Conservation (phyloP, 352 stramenopile species). For the Phytophthora rubi region DNA sequence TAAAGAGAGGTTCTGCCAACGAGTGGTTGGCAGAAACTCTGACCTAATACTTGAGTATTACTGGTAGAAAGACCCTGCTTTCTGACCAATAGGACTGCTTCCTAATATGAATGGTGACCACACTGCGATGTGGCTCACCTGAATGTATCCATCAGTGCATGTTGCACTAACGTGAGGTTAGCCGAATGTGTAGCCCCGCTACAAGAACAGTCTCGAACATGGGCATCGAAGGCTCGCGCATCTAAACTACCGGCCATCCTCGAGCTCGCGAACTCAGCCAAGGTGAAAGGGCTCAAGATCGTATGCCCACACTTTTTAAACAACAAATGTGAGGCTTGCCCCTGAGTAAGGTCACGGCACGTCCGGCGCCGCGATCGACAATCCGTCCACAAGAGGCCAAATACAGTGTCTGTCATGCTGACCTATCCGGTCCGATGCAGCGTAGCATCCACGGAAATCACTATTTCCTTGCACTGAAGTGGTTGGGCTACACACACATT, state of each 20-base stretch:
- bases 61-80: too few species aligned
- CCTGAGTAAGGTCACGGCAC: not conserved
- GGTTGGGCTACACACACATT: slow-evolving; percentile 8
- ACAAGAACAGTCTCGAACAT: slow-evolving; percentile 2
- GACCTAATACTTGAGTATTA: too few species aligned
- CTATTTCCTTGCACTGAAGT: slow-evolving; percentile 9
- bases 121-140: too few species aligned
- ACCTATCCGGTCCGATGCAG: slow-evolving; percentile 5
- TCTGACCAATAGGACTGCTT: too few species aligned
- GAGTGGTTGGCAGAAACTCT: too few species aligned
- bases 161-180: too few species aligned
- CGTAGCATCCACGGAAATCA: slow-evolving; percentile 10
- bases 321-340: slow-evolving; percentile 1
- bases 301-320: not conserved
- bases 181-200: too few species aligned
- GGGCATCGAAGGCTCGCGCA: not conserved
- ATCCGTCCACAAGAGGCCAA: not conserved
- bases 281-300: not conserved
- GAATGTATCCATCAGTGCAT: too few species aligned
- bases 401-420: slow-evolving; percentile 6
- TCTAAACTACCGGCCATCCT: not conserved
- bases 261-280: not conserved
- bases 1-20: too few species aligned
- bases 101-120: too few species aligned
- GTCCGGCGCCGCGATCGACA: not conserved